Evolutionary conservation across 2,329 filamentous ascomycete species (phyloP), one percentile per base, ranked within the genome.

Genomic region (Sordariomycetes sp.): DNA sequence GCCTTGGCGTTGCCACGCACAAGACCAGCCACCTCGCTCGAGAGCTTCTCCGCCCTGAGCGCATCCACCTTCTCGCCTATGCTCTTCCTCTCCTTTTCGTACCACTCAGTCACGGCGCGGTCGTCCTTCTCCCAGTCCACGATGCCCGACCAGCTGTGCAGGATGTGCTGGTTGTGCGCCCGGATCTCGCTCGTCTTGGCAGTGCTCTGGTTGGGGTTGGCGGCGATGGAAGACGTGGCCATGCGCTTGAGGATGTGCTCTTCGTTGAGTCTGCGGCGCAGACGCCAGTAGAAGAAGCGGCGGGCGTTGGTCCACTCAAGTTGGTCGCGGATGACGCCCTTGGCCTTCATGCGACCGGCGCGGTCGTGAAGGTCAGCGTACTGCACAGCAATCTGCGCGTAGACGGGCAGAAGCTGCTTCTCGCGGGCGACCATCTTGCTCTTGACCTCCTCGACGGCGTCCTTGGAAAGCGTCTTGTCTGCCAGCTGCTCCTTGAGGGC

Each of bases 241-340:
- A 98, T 86, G 63, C 86, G 86, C 67, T 88, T 92, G 58, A 98
- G 73, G 49, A 98, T 86, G 61, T 93, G 86, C 66, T 98, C 92
- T 67, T 98, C 92, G 63, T 93, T 96, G 55, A 98, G 73, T 64
- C 92, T 79, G 57, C 92, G 84, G 61, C 93, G 88, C 42, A 95
- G 81, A 63, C 92, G 90, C 92, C 93, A 98, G 82, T 96, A 98
- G 73, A 98, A 96, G 85, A 92, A 96, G 54, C 90, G 82, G 45
- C 92, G 82, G 8, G 90, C 81, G 49, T 94, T 83, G 57, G 76
- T 71, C 92, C 90, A 96, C 51, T 82, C 75, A 26, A 98, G 72
- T 10, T 79, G 66, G 49, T 84, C 75, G 42, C 92, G 86, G 51
- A 98, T 94, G 37, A 83, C 81, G 42, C 87, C 83, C 79, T 98